Evolutionary conservation across 768 basidiomycete genomes (phyloP).

Genomic region (Chalciporus chontae): DNA sequence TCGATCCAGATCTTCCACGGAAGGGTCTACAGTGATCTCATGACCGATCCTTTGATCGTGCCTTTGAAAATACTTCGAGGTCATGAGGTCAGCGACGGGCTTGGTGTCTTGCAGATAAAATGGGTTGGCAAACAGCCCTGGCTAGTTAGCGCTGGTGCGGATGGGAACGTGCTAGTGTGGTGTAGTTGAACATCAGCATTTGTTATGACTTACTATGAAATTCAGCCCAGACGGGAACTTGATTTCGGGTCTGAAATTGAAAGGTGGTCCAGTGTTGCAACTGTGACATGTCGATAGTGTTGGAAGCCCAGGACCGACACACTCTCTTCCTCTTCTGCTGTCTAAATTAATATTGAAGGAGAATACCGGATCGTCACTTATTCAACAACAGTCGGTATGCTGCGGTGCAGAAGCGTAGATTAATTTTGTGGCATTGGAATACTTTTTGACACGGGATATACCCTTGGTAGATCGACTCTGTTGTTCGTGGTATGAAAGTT

Average conservation of each 20-base stretch:
- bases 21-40: slow-evolving; percentile 89
- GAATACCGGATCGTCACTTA: too few species aligned
- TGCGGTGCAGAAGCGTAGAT: background rate
- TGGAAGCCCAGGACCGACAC: too few species aligned
- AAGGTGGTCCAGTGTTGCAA: too few species aligned
- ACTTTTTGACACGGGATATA: background rate
- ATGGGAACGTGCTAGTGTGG: slow-evolving; percentile 88
- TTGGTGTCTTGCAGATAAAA: slow-evolving; percentile 87
- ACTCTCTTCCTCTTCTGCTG: too few species aligned
- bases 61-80: slow-evolving; percentile 94
- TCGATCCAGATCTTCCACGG: slow-evolving; percentile 96
- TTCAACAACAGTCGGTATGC: too few species aligned
- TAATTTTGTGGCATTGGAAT: slow-evolving; percentile 5
- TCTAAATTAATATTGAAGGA: too few species aligned
- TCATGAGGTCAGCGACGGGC: slow-evolving; percentile 78
- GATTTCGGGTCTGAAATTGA: slow-evolving; percentile 11
- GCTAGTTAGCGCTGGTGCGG: slow-evolving; percentile 90
- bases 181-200: slow-evolving; percentile 52
- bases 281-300: too few species aligned
- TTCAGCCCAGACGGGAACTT: slow-evolving; percentile 20
- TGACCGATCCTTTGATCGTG: slow-evolving; percentile 97
- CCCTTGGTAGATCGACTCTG: background rate
- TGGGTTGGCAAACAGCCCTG: slow-evolving; percentile 92
- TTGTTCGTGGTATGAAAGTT: background rate
- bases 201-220: slow-evolving; percentile 26